These are phyloP conservation scores for Aspergillus latus DNA, from an alignment of 2,329 filamentous ascomycete genomes.

Conservation along the genomic window DNA sequence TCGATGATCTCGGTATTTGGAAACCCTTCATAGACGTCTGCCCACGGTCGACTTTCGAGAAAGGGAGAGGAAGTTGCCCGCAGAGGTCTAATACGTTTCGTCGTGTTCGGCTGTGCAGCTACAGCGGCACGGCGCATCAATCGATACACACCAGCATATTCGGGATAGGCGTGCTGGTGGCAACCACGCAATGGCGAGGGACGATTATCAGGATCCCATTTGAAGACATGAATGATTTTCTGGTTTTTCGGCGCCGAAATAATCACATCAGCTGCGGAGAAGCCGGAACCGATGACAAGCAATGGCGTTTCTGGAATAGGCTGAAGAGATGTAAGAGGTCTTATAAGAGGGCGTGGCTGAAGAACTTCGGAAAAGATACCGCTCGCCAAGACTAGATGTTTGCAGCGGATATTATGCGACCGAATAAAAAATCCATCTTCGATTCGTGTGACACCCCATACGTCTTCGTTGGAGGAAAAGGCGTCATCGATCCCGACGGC, in stretches of 20 bases:
- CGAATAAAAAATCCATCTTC: slow-evolving; percentile 50
- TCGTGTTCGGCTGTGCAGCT: slow-evolving; percentile 19
- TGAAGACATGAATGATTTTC: slow-evolving; percentile 60
- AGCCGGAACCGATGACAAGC: slow-evolving; percentile 61
- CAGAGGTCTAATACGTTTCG: slow-evolving; percentile 27
- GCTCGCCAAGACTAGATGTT: slow-evolving; percentile 58
- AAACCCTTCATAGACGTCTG: slow-evolving; percentile 54
- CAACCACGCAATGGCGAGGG: slow-evolving; percentile 60
- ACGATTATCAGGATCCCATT: slow-evolving; percentile 57
- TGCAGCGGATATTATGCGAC: slow-evolving; percentile 55
- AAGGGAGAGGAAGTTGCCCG: slow-evolving; percentile 47
- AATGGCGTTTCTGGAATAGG: slow-evolving; percentile 40
- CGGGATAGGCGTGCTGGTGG: slow-evolving; percentile 61
- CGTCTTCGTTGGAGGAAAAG: slow-evolving; percentile 45
- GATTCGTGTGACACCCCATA: slow-evolving; percentile 47
- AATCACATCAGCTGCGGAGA: slow-evolving; percentile 62
- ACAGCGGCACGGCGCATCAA: slow-evolving; percentile 57
- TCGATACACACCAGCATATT: slow-evolving; percentile 61
- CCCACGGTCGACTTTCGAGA: slow-evolving; percentile 52
- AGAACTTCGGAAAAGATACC: slow-evolving; percentile 59
- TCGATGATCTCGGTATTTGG: slow-evolving; percentile 53
- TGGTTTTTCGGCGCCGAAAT: slow-evolving; percentile 53
- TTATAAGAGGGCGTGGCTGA: slow-evolving; percentile 51
- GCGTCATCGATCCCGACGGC: slow-evolving; percentile 53
- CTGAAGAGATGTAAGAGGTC: slow-evolving; percentile 44